These are phyloP conservation scores for Serpula lacrymans DNA, from an alignment of 768 basidiomycete genomes.

Conservation along the genomic window DNA sequence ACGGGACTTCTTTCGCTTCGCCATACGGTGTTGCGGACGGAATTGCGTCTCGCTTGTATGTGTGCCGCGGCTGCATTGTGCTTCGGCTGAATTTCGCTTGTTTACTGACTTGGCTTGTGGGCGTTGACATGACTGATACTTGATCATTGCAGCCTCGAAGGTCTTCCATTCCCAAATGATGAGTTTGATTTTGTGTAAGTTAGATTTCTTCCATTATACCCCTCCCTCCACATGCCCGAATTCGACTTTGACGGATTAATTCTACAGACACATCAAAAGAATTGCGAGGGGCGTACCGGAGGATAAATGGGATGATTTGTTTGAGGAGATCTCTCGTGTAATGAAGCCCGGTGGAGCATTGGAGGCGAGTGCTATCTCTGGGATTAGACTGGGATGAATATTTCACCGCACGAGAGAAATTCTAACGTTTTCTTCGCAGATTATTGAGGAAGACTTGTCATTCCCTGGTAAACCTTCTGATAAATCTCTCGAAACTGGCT, in stretches of 20 bases:
- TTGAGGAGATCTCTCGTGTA: conserved; percentile 69
- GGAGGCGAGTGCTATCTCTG: conserved; percentile 41
- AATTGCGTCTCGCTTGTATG: no score
- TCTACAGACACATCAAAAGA: conserved; percentile 59
- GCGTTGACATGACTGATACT: no score
- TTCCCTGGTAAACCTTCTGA: conserved; percentile 57
- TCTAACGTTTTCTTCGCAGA: conserved; percentile 36
- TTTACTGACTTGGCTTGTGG: no score
- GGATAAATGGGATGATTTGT: conserved; percentile 69
- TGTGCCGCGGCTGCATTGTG: no score
- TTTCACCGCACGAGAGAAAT: no score
- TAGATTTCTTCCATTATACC: neutral
- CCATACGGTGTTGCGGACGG: no score
- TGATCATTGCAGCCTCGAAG: conserved; percentile 68
- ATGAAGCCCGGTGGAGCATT: conserved; percentile 74
- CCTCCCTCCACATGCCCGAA: conserved; percentile 3
- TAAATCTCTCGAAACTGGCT: conserved; percentile 7
- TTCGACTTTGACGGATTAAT: conserved; percentile 10
- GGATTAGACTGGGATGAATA: neutral
- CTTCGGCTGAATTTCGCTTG: no score
- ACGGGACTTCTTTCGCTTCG: no score
- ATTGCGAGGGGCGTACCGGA: conserved; percentile 75
- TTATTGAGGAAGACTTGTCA: conserved; percentile 72
- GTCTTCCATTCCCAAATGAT: conserved; percentile 64
- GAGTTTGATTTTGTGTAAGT: conserved; percentile 79